These are phyloP conservation scores for Microcos paniculata DNA, from an alignment of 345 rosid species.

Conservation along the genomic window DNA sequence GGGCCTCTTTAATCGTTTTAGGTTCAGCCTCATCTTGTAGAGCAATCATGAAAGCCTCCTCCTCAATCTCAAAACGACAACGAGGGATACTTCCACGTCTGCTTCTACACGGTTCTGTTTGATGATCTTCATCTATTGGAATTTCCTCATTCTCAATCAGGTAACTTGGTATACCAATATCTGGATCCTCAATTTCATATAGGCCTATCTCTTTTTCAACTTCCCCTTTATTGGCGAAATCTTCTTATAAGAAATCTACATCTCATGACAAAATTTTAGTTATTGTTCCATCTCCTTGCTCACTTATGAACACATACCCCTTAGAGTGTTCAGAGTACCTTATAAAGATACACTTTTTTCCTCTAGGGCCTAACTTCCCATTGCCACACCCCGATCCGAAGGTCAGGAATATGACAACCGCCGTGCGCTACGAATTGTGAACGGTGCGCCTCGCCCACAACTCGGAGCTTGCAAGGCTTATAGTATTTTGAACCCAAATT, in stretches of 20 bases:
- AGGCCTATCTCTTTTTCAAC: background rate
- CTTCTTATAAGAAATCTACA: background rate
- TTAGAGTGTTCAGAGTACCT: conserved; percentile 10
- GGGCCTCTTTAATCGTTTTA: background rate
- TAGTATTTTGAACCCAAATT: too few relatives aligned
- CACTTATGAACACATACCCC: conserved; percentile 11
- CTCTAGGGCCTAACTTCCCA: background rate
- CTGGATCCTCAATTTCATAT: too few relatives aligned
- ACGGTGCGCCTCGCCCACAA: too few relatives aligned
- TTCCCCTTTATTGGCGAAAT: background rate
- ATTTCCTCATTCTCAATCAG: background rate
- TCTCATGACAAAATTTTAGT: background rate
- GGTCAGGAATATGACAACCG: too few relatives aligned
- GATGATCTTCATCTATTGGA: background rate
- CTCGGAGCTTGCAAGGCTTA: too few relatives aligned
- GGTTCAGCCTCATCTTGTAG: background rate
- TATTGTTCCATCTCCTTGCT: background rate
- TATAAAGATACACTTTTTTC: conserved; percentile 7
- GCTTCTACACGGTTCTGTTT: background rate
- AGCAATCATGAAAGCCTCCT: background rate
- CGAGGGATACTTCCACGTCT: background rate
- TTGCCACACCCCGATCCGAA: too few relatives aligned
- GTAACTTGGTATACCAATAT: too few relatives aligned
- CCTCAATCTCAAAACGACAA: background rate
- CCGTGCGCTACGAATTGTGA: too few relatives aligned